A percentile compares a stretch with the other conserved stretches of the same genome.
Evolutionary conservation across 139 green algal species (phyloP).

Genomic region (Volvox reticuliferus): DNA sequence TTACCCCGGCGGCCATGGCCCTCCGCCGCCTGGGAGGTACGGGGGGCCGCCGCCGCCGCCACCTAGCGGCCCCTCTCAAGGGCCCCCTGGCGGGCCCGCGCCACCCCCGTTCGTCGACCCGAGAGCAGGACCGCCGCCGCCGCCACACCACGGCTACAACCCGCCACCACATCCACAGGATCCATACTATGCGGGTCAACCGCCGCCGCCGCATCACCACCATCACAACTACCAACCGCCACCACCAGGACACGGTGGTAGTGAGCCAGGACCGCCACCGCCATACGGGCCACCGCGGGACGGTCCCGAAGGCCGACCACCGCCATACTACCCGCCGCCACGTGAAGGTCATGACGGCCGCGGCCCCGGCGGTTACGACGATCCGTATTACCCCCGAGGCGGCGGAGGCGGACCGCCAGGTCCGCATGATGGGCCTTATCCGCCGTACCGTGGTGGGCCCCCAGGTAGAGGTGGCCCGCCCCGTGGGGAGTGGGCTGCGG

Average conservation of each 20-base stretch:
- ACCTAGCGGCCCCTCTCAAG: too few species aligned
- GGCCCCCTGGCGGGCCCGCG: neutral
- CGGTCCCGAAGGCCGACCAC: conserved; percentile 8
- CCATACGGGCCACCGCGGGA: neutral
- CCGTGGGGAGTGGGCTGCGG: neutral
- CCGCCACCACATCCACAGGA: neutral
- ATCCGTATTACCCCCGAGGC: neutral
- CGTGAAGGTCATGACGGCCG: neutral
- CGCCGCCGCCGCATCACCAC: neutral
- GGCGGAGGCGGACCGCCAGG: neutral
- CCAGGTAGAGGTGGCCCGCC: neutral
- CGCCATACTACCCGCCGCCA: neutral
- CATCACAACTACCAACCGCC: neutral
- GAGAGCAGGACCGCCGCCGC: neutral
- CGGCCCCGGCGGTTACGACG: neutral
- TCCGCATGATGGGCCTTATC: conserved; percentile 15
- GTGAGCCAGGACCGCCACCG: neutral
- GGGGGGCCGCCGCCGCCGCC: neutral
- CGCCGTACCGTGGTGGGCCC: neutral
- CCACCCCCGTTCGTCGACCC: neutral
- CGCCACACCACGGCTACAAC: neutral
- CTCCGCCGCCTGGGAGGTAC: neutral
- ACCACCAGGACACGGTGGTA: neutral
- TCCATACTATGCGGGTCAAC: conserved; percentile 12
- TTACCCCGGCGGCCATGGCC: neutral